phyloP scores from a whole-genome alignment of 139 green algal genomes.

The Micractinium conductrix region DNA sequence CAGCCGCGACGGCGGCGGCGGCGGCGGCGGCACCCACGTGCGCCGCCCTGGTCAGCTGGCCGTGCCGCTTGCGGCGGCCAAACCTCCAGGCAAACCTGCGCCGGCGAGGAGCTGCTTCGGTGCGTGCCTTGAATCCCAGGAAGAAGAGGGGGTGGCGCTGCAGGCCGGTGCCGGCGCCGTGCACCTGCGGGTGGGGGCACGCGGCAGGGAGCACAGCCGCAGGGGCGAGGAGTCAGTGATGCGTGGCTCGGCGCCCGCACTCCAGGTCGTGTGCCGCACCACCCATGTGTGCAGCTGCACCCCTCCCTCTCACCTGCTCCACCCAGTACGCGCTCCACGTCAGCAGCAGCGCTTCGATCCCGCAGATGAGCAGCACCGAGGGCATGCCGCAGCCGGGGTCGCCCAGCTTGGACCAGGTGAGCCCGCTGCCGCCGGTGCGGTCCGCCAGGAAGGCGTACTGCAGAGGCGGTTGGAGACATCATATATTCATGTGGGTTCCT shows the following conservation, averaged over 20 bases:
- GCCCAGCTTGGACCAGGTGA: constrained; percentile 62
- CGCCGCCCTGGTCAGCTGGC: neutral
- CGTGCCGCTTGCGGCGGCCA: neutral
- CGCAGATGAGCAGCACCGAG: constrained; percentile 24
- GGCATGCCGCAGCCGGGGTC: constrained; percentile 60
- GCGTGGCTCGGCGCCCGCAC: too few species aligned
- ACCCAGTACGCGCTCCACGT: constrained; percentile 50
- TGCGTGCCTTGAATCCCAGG: constrained; percentile 31
- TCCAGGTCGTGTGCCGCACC: too few species aligned
- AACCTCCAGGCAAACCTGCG: neutral
- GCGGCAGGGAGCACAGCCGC: neutral
- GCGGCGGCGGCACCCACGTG: neutral
- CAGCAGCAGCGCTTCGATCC: constrained; percentile 20
- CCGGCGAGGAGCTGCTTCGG: neutral
- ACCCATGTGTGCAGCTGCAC: too few species aligned
- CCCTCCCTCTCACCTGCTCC: constrained; percentile 43
- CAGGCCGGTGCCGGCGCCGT: constrained; percentile 46
- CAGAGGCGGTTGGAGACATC: too few species aligned
- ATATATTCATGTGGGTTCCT: too few species aligned
- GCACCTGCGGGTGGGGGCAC: constrained; percentile 28
- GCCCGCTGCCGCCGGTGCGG: constrained; percentile 52
- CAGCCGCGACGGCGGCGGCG: too few species aligned
- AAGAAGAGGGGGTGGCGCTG: constrained; percentile 51
- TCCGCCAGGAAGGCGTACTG: constrained; percentile 79
- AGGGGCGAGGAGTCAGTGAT: neutral